A percentile compares a stretch with the other conserved stretches of the same genome.
Conservation (phyloP, 768 basidiomycete species). For the Rhodotorula babjevae region DNA sequence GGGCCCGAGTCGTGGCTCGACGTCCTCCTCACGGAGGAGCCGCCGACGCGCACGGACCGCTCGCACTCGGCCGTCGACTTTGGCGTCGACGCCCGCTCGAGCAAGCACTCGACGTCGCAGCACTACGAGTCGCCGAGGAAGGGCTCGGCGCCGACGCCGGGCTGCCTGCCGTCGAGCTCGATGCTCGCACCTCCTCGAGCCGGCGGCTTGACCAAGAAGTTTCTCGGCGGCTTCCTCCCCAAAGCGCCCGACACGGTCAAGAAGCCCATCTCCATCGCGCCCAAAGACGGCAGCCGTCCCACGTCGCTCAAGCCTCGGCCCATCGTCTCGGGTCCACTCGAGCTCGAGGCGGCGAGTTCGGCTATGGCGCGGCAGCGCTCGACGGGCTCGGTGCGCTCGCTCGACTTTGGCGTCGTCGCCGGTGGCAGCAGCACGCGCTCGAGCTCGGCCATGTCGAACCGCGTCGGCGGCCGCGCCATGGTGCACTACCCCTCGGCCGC, state of each 20-base stretch:
- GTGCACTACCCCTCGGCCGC: not conserved
- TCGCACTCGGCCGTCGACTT: not conserved
- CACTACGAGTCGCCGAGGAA: not conserved
- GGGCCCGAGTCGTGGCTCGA: slow-evolving; percentile 23
- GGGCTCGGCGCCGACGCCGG: not conserved
- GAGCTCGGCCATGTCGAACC: not conserved
- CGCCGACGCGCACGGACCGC: not conserved
- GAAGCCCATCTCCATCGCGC: slow-evolving; percentile 16
- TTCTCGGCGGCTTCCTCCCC: slow-evolving; percentile 1
- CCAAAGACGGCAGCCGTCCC: not conserved
- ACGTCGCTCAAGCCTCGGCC: slow-evolving; percentile 8
- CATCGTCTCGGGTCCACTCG: slow-evolving; percentile 27
- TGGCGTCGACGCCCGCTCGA: too few relatives aligned
- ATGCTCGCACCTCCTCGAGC: not conserved
- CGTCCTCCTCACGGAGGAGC: slow-evolving; percentile 24
- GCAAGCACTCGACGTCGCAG: not conserved
- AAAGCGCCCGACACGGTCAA: not conserved
- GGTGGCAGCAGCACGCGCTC: not conserved
- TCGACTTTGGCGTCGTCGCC: not conserved
- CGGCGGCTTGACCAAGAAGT: slow-evolving; percentile 9
- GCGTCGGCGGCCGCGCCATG: not conserved
- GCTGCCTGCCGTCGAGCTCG: too few relatives aligned
- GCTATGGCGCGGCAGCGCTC: not conserved
- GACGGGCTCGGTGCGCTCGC: not conserved
- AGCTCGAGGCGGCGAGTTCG: slow-evolving; percentile 6